Base-by-base conservation (phyloP, 75 land plant genomes). In the Chamaecyparis obtusa region DNA sequence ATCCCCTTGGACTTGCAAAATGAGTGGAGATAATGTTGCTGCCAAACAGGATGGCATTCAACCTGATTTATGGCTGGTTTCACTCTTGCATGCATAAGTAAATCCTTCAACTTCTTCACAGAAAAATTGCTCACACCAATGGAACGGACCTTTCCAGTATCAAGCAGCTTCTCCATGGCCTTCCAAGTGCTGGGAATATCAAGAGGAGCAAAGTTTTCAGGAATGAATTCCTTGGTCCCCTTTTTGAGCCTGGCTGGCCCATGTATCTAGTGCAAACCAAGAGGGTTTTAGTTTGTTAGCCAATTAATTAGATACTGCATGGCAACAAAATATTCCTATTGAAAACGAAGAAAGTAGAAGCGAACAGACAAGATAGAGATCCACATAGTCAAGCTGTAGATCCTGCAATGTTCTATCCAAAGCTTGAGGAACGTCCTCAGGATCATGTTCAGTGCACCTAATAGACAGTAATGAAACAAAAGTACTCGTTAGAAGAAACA, bases 41-140 rank as follows among this genome's bases (percentile, higher is more conserved):
- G 92, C 92, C 92, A 92, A 10, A 86, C 85, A 3, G 91, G 91
- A 72, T 92, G 92, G 87, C 93, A 86, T 83, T 94, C 95, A 37
- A 94, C 95, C 75, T 93, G 95, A 72, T 90, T 91, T 41, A 91
- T 93, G 7, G 95, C 92, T 7, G 95, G 94, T 15, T 85, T 83
- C 0, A 93, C 83, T 75, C 85, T 86, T 15, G 93, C 94, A 69
- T 56, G 37, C 21, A n/a, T 21, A 11, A 93, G 83, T 44, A 94
- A 85, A 84, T 87, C 89, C 49, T 88, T 48, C 54, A 93, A 86
- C 90, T 91, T 93, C 86, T 94, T 93, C 9, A 87, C 54, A 19
- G 89, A 91, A 87, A 94, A 94, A 75, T 93, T 94, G 88, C 93
- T 91, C 44, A 93, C 94, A 2, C 96, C 96, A 64, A 94, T 91